Evolutionary conservation across 371 early-diverging fungal genomes (phyloP).

Genomic region (Zychaea mexicana): DNA sequence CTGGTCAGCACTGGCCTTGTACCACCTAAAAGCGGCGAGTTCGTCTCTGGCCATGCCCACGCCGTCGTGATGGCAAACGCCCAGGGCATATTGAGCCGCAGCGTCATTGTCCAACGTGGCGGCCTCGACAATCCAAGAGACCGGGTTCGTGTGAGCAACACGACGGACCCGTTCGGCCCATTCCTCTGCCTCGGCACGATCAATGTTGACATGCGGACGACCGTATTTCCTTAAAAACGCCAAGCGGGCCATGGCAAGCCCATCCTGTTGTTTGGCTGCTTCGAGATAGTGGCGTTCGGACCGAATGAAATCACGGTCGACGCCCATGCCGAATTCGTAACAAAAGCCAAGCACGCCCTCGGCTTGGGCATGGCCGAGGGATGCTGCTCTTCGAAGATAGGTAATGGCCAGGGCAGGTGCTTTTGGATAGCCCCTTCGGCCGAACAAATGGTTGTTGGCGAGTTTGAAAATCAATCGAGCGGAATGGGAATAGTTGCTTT

Average conservation of each 20-base stretch:
- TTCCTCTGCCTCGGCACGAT: conserved; percentile 68
- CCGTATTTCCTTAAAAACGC: conserved; percentile 81
- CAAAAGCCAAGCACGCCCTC: conserved; percentile 68
- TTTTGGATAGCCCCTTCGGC: conserved; percentile 45
- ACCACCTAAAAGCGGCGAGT: conserved; percentile 61
- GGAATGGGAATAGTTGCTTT: conserved; percentile 5
- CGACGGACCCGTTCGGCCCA: conserved; percentile 49
- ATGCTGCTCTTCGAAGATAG: conserved; percentile 41
- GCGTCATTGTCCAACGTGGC: conserved; percentile 37
- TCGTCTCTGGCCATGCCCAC: conserved; percentile 60
- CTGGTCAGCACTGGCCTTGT: conserved; percentile 63
- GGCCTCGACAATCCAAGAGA: conserved; percentile 10
- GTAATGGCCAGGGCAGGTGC: conserved; percentile 48
- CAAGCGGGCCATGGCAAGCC: conserved; percentile 65
- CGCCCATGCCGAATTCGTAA: conserved; percentile 82
- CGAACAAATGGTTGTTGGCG: conserved; percentile 60
- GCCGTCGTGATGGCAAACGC: conserved; percentile 76
- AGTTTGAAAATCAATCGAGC: conserved; percentile 36
- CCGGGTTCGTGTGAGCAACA: conserved; percentile 19
- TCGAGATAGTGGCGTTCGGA: conserved; percentile 64
- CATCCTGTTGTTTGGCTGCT: conserved; percentile 42
- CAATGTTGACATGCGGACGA: conserved; percentile 71
- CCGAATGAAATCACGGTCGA: conserved; percentile 47
- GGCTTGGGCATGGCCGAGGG: conserved; percentile 47
- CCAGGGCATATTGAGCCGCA: conserved; percentile 60